Percentiles rank a stretch among this genome's conserved stretches.
phyloP scores from a whole-genome alignment of 805 yeast species.

The Maudiozyma bulderi region DNA sequence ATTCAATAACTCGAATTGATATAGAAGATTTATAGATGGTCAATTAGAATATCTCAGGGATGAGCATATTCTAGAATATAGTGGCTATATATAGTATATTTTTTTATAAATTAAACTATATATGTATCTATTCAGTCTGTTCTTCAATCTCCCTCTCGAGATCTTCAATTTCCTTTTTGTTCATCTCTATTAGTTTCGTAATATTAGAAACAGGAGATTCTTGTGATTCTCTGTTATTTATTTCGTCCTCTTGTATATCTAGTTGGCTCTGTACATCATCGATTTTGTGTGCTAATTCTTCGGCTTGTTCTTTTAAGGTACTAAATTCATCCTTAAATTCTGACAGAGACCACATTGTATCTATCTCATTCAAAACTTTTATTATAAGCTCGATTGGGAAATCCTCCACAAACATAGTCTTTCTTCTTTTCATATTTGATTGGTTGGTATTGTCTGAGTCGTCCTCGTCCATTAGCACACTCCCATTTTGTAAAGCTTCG shows the following conservation, averaged over 20 bases:
- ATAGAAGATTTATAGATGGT: no score
- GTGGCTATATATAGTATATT: no score
- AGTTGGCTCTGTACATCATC: conserved; percentile 23
- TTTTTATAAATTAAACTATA: neutral
- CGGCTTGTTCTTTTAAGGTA: conserved; percentile 35
- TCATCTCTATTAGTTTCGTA: conserved; percentile 35
- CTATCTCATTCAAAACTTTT: conserved; percentile 28
- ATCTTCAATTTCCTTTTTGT: conserved; percentile 36
- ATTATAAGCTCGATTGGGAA: conserved; percentile 23
- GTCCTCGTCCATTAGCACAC: conserved; percentile 32
- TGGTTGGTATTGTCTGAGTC: conserved; percentile 12
- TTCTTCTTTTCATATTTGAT: conserved; percentile 14
- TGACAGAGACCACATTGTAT: conserved; percentile 28
- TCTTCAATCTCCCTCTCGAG: conserved; percentile 32
- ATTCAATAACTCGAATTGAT: no score
- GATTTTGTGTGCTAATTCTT: conserved; percentile 31
- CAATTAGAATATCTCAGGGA: no score
- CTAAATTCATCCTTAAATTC: conserved; percentile 37
- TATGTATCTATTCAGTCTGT: no score
- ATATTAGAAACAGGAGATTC: conserved; percentile 14
- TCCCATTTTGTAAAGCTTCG: conserved; percentile 33
- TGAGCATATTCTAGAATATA: no score
- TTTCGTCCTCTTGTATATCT: conserved; percentile 19
- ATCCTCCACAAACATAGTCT: conserved; percentile 32
- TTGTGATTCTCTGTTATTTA: conserved; percentile 15